A percentile compares a stretch with the other conserved stretches of the same genome.
Evolutionary conservation across 345 rosid species (phyloP).

Genomic region (Melaleuca quinquenervia): DNA sequence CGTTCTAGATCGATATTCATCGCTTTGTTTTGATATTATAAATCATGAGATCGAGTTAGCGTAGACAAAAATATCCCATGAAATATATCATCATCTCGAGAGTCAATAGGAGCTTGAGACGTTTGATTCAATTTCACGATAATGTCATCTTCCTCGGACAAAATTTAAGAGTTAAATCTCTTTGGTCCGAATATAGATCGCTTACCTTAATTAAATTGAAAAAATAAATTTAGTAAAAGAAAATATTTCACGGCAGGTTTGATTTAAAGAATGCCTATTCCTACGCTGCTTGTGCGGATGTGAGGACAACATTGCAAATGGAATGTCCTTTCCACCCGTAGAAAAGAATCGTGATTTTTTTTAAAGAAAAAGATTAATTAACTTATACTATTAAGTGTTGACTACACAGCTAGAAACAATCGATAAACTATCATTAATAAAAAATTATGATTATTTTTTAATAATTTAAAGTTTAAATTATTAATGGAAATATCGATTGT

Average conservation of each 20-base stretch:
- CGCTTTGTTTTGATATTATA: rapidly evolving
- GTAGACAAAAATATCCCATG: rapidly evolving
- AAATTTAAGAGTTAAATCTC: background rate
- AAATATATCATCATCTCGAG: background rate
- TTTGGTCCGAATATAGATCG: background rate
- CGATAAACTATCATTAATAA: background rate
- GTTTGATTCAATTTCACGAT: background rate
- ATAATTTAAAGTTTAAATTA: background rate
- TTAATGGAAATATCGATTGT: background rate
- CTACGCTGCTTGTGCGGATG: background rate
- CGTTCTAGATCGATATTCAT: rapidly evolving
- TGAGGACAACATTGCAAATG: background rate
- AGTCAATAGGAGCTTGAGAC: background rate
- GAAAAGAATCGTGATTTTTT: background rate
- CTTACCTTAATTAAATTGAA: background rate
- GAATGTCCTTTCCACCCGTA: background rate
- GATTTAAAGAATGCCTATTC: background rate
- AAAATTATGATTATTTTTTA: background rate
- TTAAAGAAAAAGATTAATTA: background rate
- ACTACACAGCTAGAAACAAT: background rate
- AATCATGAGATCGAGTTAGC: background rate
- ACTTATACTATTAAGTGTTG: background rate
- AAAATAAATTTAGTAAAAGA: rapidly evolving
- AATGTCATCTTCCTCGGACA: background rate
- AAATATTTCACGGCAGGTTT: background rate